Base-by-base conservation (phyloP, 2,329 filamentous ascomycete species). In the Raffaelea deltoideospora region DNA sequence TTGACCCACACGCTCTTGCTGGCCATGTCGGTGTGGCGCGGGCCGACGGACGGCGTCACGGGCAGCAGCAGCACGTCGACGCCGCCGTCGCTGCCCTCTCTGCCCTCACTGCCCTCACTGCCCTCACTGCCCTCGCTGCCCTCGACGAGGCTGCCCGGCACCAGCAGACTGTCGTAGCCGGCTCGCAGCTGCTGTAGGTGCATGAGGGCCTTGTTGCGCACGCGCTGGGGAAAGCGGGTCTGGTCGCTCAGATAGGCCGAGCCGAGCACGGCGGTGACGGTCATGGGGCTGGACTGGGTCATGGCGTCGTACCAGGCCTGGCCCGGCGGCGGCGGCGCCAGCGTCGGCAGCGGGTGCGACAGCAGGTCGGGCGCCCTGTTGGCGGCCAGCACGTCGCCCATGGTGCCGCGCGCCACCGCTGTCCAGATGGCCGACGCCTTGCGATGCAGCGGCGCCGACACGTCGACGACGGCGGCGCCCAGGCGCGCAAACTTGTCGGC, bases 41-140 rank as follows among this genome's bases (percentile, higher is more conserved):
- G 58, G 1, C 57, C 64, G 2, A 65, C 59, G 1, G 56, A 57
- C 7, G 63, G 61, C 21, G 59, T 61, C 8, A 60, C 57, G 0
- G 66, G 65, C 38, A 62, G 61, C 30, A 70, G 44, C 10, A 70
- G 49, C 5, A 69, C 55, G 43, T 70, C 66, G n/a, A 60, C 52
- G 1, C 53, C 45, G 17, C 17, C 35, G n/a, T n/a, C n/a, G n/a
- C n/a, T n/a, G n/a, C n/a, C n/a, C n/a, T n/a, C n/a, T n/a, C n/a
- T n/a, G n/a, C n/a, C n/a, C n/a, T n/a, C n/a, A n/a, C n/a, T n/a
- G n/a, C n/a, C n/a, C n/a, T n/a, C n/a, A n/a, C n/a, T n/a, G n/a
- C n/a, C n/a, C n/a, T n/a, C n/a, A n/a, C n/a, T n/a, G n/a, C n/a
- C n/a, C n/a, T n/a, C n/a, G n/a, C n/a, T n/a, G n/a, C n/a, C n/a